Conservation (phyloP, 2,329 filamentous ascomycete species). For the Penicillium sp. region DNA sequence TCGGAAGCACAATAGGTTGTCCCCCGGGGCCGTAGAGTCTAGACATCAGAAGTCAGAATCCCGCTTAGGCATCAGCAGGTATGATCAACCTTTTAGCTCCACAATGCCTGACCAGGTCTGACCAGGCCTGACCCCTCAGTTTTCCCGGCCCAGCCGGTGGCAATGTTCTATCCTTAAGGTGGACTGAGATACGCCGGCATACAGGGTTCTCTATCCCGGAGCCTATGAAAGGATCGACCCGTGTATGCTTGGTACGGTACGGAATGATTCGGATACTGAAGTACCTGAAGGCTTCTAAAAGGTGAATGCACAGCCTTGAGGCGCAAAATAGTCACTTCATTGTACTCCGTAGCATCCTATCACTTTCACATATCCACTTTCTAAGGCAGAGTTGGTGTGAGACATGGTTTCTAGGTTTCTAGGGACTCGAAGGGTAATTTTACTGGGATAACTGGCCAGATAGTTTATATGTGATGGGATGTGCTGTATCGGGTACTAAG, state of each 20-base stretch:
- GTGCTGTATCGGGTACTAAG: background rate
- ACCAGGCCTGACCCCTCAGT: constrained; percentile 4
- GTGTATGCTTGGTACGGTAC: constrained; percentile 11
- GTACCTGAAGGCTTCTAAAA: background rate
- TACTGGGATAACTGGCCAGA: background rate
- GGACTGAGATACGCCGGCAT: constrained; percentile 20
- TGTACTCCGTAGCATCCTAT: background rate
- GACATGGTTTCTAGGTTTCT: background rate
- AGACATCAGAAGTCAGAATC: background rate
- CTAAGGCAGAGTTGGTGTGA: background rate
- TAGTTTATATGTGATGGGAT: background rate
- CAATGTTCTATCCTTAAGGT: constrained; percentile 10
- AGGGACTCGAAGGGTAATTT: background rate
- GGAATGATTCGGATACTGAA: constrained; percentile 26
- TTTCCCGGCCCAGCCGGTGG: constrained; percentile 22
- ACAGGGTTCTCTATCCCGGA: constrained; percentile 21
- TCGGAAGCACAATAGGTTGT: background rate
- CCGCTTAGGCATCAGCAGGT: constrained; percentile 8
- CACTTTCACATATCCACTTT: background rate
- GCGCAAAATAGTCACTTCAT: background rate
- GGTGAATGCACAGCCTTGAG: constrained; percentile 2
- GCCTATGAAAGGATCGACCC: constrained; percentile 21
- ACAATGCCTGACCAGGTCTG: constrained; percentile 1
- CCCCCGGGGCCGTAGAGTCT: background rate
- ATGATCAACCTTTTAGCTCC: constrained; percentile 8